Percentiles rank a stretch among this genome's conserved stretches.
These are phyloP conservation scores for Talaromyces sp. DNA, from an alignment of 2,329 filamentous ascomycete genomes.

Conservation along the genomic window DNA sequence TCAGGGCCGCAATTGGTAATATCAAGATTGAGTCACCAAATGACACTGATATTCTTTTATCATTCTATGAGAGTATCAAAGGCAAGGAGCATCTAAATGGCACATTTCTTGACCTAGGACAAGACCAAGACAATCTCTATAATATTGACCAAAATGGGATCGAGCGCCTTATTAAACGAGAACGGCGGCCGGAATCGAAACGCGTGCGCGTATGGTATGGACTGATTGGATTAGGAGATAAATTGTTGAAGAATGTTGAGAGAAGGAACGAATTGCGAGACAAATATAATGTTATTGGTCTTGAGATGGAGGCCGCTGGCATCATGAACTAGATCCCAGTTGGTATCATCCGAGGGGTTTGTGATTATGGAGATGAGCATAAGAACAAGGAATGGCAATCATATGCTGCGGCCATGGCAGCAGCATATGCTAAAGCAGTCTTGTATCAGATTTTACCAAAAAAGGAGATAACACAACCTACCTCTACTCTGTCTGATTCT, in stretches of 20 bases:
- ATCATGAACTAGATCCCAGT: not conserved
- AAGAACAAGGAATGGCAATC: not conserved
- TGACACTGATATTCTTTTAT: not conserved
- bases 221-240: not conserved
- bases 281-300: not conserved
- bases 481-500: not conserved
- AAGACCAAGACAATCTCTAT: not conserved
- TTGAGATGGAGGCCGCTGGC: not conserved
- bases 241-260: not conserved
- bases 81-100: not conserved
- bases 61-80: not conserved
- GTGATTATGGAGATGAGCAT: not conserved
- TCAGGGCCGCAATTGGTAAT: constrained; percentile 24
- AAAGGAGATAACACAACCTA: not conserved
- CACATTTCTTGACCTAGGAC: not conserved
- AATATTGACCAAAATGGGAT: not conserved
- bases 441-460: constrained; percentile 1
- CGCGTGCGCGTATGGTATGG: not conserved
- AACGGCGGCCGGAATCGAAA: not conserved
- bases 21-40: not conserved
- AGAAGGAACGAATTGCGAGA: not conserved
- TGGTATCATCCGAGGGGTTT: not conserved
- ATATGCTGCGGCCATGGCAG: not conserved
- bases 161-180: not conserved
- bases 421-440: not conserved